phyloP scores from a whole-genome alignment of 176 grass and related monocot species.

The Chrysopogon serrulatus region DNA sequence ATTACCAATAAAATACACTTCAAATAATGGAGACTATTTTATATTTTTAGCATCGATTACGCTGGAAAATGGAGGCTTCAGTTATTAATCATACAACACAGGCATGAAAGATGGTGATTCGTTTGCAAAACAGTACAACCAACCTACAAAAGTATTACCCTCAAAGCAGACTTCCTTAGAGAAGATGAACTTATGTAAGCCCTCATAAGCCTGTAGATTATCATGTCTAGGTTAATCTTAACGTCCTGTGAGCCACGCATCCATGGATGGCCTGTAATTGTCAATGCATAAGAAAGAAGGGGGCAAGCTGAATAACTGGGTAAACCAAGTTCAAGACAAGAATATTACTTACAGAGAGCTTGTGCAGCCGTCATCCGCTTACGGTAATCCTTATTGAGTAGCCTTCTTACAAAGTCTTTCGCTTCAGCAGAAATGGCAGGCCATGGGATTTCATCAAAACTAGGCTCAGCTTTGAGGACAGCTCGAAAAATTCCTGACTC shows the following conservation, averaged over 20 bases:
- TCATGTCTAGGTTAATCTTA: constrained; percentile 57
- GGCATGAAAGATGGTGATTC: neutral
- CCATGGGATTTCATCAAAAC: constrained; percentile 88
- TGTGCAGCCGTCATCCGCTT: constrained; percentile 93
- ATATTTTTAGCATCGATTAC: neutral
- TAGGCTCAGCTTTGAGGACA: constrained; percentile 84
- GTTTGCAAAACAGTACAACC: neutral
- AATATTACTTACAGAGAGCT: constrained; percentile 62
- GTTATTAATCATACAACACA: neutral
- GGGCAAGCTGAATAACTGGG: neutral
- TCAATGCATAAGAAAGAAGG: neutral
- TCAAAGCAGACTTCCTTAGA: constrained; percentile 60
- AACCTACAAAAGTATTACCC: constrained; percentile 44
- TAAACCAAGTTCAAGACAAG: constrained; percentile 2
- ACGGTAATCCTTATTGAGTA: constrained; percentile 91
- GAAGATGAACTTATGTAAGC: constrained; percentile 67
- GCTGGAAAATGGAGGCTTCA: neutral
- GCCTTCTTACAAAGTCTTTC: constrained; percentile 75
- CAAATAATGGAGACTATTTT: neutral
- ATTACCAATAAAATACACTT: neutral
- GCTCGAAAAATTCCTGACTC: constrained; percentile 87
- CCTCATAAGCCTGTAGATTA: constrained; percentile 70
- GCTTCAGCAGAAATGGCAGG: constrained; percentile 62
- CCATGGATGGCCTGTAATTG: constrained; percentile 60
- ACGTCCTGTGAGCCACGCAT: constrained; percentile 47